Percentiles rank a stretch among this genome's conserved stretches.
These are phyloP conservation scores for Suillus alpinus DNA, from an alignment of 768 basidiomycete genomes.

Conservation along the genomic window DNA sequence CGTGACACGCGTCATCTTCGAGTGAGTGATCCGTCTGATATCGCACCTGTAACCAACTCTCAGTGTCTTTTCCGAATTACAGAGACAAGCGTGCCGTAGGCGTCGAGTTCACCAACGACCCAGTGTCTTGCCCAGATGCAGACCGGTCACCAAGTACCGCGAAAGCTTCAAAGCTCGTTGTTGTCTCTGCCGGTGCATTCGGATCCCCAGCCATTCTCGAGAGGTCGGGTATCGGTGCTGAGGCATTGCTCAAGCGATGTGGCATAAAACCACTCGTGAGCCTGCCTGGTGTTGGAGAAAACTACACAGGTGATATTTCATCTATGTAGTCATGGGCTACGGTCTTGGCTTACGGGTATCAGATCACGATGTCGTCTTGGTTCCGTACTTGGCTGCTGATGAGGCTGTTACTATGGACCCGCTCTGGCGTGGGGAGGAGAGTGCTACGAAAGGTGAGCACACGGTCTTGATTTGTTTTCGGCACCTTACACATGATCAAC, in stretches of 20 bases:
- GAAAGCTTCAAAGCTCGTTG: slow-evolving; percentile 42
- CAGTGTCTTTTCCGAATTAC: not conserved
- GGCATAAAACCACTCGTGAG: slow-evolving; percentile 53
- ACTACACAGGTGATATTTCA: slow-evolving; percentile 47
- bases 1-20: slow-evolving; percentile 48
- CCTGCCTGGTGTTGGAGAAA: slow-evolving; percentile 74
- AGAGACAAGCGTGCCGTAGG: slow-evolving; percentile 39
- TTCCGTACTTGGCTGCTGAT: slow-evolving; percentile 39
- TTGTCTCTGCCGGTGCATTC: slow-evolving; percentile 52
- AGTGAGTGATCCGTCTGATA: slow-evolving; percentile 29
- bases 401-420: slow-evolving; percentile 49
- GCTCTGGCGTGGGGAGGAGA: slow-evolving; percentile 39
- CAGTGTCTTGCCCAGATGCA: slow-evolving; percentile 18
- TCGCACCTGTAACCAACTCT: not conserved
- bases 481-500: slow-evolving; percentile 10
- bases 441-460: slow-evolving; percentile 39
- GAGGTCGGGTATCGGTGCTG: slow-evolving; percentile 66
- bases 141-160: slow-evolving; percentile 24
- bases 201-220: slow-evolving; percentile 57
- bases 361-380: slow-evolving; percentile 31
- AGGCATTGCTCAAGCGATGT: slow-evolving; percentile 42
- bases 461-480: slow-evolving; percentile 8
- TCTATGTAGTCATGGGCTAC: not conserved
- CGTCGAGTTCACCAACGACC: slow-evolving; percentile 47
- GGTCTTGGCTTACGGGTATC: not conserved